phyloP scores from a whole-genome alignment of 345 rosid genomes.

The Boechera divaricarpa region DNA sequence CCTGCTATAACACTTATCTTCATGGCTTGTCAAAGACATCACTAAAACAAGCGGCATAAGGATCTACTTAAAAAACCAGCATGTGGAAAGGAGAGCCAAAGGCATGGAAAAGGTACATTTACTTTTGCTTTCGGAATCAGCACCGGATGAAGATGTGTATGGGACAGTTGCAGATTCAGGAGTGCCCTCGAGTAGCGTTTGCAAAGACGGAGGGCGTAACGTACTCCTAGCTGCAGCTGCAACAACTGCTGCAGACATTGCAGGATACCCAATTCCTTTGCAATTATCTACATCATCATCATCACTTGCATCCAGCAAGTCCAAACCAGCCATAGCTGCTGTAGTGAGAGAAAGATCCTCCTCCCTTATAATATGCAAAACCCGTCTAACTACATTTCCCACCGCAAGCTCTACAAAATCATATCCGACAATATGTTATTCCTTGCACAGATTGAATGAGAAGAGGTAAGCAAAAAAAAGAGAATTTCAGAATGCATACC shows the following conservation, averaged over 20 bases:
- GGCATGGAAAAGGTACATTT: constrained; percentile 56
- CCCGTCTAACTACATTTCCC: constrained; percentile 94
- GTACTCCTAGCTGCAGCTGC: constrained; percentile 97
- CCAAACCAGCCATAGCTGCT: constrained; percentile 80
- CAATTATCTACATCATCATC: constrained; percentile 67
- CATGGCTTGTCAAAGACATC: constrained; percentile 21
- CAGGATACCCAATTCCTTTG: constrained; percentile 62
- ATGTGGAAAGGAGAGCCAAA: constrained; percentile 16
- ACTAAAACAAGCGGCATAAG: neutral
- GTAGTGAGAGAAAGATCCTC: constrained; percentile 85
- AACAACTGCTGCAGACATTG: constrained; percentile 81
- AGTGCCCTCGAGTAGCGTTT: constrained; percentile 78
- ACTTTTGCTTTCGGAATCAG: constrained; percentile 98
- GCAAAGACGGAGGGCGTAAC: constrained; percentile 92
- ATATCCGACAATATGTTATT: constrained; percentile 2
- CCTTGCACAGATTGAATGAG: neutral
- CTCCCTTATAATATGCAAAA: constrained; percentile 93
- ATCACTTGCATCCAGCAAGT: constrained; percentile 74
- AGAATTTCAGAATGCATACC: constrained; percentile 49
- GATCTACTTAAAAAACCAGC: neutral
- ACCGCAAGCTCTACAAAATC: constrained; percentile 91
- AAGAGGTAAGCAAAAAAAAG: neutral
- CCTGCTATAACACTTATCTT: neutral
- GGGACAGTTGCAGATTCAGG: constrained; percentile 75
- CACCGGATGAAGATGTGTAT: constrained; percentile 87